Conservation (phyloP, 176 grass and related monocot genomes). For the Oryza glumipatula region DNA sequence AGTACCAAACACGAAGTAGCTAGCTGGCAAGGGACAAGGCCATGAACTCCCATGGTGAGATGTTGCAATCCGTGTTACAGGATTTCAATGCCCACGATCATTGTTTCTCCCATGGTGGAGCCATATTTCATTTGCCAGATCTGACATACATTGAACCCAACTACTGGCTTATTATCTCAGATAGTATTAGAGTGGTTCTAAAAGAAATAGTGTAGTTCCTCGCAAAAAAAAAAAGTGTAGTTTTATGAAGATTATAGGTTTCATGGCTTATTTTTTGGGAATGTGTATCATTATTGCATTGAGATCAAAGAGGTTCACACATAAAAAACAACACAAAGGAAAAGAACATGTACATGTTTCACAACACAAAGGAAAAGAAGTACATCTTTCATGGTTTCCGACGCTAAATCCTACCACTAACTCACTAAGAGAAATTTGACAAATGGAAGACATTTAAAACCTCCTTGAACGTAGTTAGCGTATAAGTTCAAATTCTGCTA, state of each 20-base stretch:
- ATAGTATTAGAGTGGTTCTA: not conserved
- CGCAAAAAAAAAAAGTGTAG: not conserved
- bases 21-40: conserved; percentile 42
- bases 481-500: not conserved
- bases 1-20: not conserved
- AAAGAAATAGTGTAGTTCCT: not conserved
- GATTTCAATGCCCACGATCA: conserved; percentile 28
- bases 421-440: not conserved
- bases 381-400: not conserved
- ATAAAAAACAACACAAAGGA: too few species aligned
- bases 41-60: conserved; percentile 32
- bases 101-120: conserved; percentile 45
- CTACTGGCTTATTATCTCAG: not conserved
- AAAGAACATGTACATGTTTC: too few species aligned
- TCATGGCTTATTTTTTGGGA: not conserved
- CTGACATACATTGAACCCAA: conserved; percentile 18
- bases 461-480: not conserved
- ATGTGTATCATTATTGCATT: too few species aligned
- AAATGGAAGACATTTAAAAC: not conserved
- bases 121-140: conserved; percentile 24
- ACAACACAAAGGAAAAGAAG: too few species aligned
- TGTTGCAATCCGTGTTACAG: conserved; percentile 33
- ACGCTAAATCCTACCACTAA: not conserved
- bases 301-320: too few species aligned
- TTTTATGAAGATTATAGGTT: not conserved